Conservation (phyloP, 2,329 filamentous ascomycete species). For the Xylariales sp. region DNA sequence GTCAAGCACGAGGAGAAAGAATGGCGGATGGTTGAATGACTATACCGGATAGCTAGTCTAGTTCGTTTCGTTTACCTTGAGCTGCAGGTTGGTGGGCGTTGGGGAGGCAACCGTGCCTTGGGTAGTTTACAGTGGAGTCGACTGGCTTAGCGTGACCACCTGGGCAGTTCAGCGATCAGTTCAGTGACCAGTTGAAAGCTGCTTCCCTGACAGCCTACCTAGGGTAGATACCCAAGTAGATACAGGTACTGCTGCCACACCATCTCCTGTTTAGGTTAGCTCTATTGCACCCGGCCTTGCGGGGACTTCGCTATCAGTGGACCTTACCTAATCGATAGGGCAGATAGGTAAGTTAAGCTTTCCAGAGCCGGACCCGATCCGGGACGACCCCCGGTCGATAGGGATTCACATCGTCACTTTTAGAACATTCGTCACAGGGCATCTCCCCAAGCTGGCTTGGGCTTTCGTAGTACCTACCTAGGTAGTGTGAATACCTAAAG, state of each 20-base stretch:
- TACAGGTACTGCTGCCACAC: no score
- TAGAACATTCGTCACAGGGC: neutral
- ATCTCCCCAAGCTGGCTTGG: conserved; percentile 23
- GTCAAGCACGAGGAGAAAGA: conserved; percentile 22
- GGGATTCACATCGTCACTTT: conserved; percentile 14
- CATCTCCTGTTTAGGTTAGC: no score
- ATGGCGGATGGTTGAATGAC: conserved; percentile 5
- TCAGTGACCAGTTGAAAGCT: conserved; percentile 7
- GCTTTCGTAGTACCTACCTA: neutral
- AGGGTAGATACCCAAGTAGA: no score
- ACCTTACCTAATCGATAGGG: neutral
- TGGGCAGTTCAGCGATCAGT: neutral
- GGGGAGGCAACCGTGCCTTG: conserved; percentile 43
- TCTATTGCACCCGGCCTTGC: no score
- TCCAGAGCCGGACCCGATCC: neutral
- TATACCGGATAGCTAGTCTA: conserved; percentile 21
- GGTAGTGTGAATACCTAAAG: neutral
- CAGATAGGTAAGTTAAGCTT: conserved; percentile 3
- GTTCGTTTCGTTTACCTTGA: conserved; percentile 37
- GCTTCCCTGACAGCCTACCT: neutral
- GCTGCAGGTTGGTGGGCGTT: conserved; percentile 40
- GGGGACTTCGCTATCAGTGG: no score
- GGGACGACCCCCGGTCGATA: conserved; percentile 1
- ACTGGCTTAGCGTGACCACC: neutral
- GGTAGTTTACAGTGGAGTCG: conserved; percentile 15